Base-by-base conservation (phyloP, 1,139 yeast species). In the Meyerozyma guilliermondii region DNA sequence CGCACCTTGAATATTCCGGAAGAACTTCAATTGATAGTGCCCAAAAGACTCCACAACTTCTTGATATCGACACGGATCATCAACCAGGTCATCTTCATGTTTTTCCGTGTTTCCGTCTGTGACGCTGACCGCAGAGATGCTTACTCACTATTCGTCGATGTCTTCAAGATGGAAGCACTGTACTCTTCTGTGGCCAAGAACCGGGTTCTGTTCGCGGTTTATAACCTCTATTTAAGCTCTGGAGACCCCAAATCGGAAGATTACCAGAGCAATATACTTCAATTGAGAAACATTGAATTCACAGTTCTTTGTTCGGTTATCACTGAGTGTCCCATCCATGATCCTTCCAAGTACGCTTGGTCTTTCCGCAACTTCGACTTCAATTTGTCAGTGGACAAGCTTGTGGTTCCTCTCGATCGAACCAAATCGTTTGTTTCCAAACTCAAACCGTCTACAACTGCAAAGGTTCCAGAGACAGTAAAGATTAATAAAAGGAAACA, bases 11-110 rank as follows among this genome's bases (percentile, higher is more conserved):
- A 29, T 13, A 4, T 29, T 3, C 26, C 40, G 3, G 23, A 18
- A 13, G 35, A 28, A 16, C 24, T 33, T 9, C 24, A 14, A 33
- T 27, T 17, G 11, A 11, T 35, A 3, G 23, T 52, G 3, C 49
- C 55, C 20, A 52, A 51, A 20, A 7, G 24, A 31, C 34, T 18
- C 23, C 27, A n/a, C 48, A 7, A 50, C 52, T 38, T 37, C 42
- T 29, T 29, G 33, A 29, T 29, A n/a, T 13, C 5, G 28, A 51
- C 14, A 50, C 52, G 24, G 46, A 35, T 66, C 7, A 46, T 68
- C 39, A 69, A 68, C 47, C 65, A 62, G 42, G 43, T 70, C 41
- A 63, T 60, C 24, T 50, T 71, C 26, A 66, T 65, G 39, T 38
- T 68, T 4, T 55, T 55, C 40, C 55, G 66, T 33, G 50, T 56